Percentiles rank a stretch among this genome's conserved stretches.
These are phyloP conservation scores for Sporothrix euskadiensis DNA, from an alignment of 2,329 filamentous ascomycete genomes.

Conservation along the genomic window DNA sequence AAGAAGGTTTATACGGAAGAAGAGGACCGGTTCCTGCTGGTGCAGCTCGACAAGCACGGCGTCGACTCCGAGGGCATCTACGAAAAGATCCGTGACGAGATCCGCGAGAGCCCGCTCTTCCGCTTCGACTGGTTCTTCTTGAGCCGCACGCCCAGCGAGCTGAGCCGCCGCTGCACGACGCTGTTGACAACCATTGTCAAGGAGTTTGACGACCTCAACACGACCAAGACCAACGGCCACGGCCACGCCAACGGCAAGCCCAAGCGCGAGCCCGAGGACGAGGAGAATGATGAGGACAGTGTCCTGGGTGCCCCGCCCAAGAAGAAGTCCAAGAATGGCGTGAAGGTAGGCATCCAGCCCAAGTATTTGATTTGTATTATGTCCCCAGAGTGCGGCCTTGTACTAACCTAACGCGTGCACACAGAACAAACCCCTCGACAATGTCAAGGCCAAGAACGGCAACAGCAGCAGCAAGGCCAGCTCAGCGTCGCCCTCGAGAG, in stretches of 20 bases:
- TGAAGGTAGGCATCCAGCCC: constrained; percentile 64
- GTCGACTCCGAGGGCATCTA: constrained; percentile 89
- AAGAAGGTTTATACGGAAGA: constrained; percentile 99
- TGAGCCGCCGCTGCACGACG: constrained; percentile 89
- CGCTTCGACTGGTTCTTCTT: constrained; percentile 99
- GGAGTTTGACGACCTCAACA: constrained; percentile 77
- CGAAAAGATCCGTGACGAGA: constrained; percentile 95
- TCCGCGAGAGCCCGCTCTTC: constrained; percentile 90
- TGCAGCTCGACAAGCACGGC: constrained; percentile 88
- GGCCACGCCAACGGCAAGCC: constrained; percentile 61
- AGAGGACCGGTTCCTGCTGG: constrained; percentile 91
- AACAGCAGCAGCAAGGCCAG: constrained; percentile 70
- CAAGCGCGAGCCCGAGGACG: constrained; percentile 76
- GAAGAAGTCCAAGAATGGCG: constrained; percentile 89
- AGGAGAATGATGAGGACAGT: constrained; percentile 80
- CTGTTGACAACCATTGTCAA: constrained; percentile 91
- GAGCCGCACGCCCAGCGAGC: constrained; percentile 87
- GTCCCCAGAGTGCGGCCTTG: background rate
- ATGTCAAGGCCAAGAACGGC: constrained; percentile 64
- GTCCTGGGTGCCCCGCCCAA: constrained; percentile 83
- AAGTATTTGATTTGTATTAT: constrained; percentile 35
- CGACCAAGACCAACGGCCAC: constrained; percentile 50
- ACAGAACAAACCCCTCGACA: constrained; percentile 92
- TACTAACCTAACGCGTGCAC: background rate
- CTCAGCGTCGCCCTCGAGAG: constrained; percentile 76